Conservation (phyloP, 805 yeast species). For the Helenozyma baotianmanensis region DNA sequence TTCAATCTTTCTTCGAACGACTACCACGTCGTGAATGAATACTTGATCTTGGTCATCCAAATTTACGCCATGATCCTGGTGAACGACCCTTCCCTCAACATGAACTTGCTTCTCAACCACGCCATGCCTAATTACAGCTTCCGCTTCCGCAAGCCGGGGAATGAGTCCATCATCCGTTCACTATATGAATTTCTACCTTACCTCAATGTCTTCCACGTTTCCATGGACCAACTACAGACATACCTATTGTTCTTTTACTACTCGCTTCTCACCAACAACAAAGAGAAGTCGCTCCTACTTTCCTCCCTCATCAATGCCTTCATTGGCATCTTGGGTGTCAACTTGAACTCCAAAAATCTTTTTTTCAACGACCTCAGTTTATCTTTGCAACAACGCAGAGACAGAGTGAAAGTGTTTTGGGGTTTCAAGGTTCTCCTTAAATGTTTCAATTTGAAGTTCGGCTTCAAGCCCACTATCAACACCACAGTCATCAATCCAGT, state of each 20-base stretch:
- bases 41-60: slow-evolving; percentile 42
- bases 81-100: slow-evolving; percentile 42
- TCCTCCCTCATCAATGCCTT: slow-evolving; percentile 38
- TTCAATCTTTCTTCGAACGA: slow-evolving; percentile 42
- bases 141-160: slow-evolving; percentile 9
- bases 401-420: slow-evolving; percentile 44
- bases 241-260: slow-evolving; percentile 46
- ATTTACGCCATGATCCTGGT: slow-evolving; percentile 50
- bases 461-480: slow-evolving; percentile 42
- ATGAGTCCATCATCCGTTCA: slow-evolving; percentile 25
- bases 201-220: slow-evolving; percentile 45
- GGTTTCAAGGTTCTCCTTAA: slow-evolving; percentile 40
- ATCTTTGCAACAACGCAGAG: slow-evolving; percentile 31
- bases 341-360: slow-evolving; percentile 35
- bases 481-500: slow-evolving; percentile 46
- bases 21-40: slow-evolving; percentile 38
- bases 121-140: slow-evolving; percentile 26
- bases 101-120: slow-evolving; percentile 38
- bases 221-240: slow-evolving; percentile 47
- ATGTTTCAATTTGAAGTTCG: slow-evolving; percentile 40
- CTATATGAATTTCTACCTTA: slow-evolving; percentile 43
- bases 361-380: slow-evolving; percentile 46
- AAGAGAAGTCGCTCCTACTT: slow-evolving; percentile 35
- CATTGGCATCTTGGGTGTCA: slow-evolving; percentile 40
- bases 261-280: slow-evolving; percentile 40